Base-by-base conservation (phyloP, 495 filamentous ascomycete species). In the Aspergillus sparsus region DNA sequence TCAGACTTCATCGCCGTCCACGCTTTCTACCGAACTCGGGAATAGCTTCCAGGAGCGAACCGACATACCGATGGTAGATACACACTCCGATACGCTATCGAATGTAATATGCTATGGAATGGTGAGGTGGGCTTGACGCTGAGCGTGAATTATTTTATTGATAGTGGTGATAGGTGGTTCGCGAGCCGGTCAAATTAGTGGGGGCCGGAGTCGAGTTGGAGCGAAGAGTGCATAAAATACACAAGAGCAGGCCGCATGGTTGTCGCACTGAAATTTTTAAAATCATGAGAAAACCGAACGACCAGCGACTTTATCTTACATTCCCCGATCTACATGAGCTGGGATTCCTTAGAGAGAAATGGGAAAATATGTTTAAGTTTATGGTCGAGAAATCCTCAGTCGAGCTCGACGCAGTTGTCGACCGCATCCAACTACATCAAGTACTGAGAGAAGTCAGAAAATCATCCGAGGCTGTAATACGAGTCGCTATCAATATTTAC, bases 401-500 rank as follows among this genome's bases (percentile, higher is more conserved):
- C 11, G 44, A 57, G 34, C 32, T 57, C 0, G 55, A 57, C 3
- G 55, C 55, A 0, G n/a, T 33, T 5, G 18, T 45, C 5, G 31
- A 57, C 11, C 31, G 39, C 6, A 16, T 10, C 15, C 31, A 4
- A 11, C n/a, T 57, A n/a, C 15, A 12, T 18, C 6, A 49, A 5
- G 31, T 34, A 5, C 11, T 55, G 13, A n/a, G 9, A 2, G 31
- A 34, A 7, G 33, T 45, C 2, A 18, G n/a, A 2, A 57, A 57
- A 32, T 42, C 44, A 3, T 16, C 31, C 5, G 55, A 57, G 1
- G 55, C 55, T 10, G 31, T 0, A 18, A 13, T 49, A 11, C 42
- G 44, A 8, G 55, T 57, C 6, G 12, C 49, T 57, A n/a, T 57
- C 7, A 57, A 57, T 49, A 16, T 57, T 15, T 57, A 57, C 10